Conservation (phyloP, 2,329 filamentous ascomycete species). For the Akanthomyces lecanii region DNA sequence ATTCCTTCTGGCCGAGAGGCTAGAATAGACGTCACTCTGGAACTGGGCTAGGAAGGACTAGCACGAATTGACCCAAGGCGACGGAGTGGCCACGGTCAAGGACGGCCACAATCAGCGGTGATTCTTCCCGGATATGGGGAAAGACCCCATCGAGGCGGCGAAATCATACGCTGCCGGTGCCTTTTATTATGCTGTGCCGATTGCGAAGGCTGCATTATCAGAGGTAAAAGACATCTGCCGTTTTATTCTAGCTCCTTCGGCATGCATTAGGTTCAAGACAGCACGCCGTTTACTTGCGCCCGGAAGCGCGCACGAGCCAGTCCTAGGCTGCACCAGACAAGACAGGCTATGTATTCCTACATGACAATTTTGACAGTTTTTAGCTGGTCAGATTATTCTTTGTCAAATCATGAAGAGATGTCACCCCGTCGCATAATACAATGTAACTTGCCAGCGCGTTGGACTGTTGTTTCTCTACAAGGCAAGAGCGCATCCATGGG, state of each 20-base stretch:
- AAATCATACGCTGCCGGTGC: neutral
- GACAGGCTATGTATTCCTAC: neutral
- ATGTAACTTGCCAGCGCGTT: neutral
- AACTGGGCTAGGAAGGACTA: neutral
- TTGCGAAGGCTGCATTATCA: neutral
- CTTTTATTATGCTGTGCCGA: neutral
- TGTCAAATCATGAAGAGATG: neutral
- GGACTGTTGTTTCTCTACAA: neutral
- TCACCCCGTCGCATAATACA: neutral
- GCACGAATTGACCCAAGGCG: neutral
- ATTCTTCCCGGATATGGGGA: neutral
- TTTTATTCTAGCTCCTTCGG: neutral
- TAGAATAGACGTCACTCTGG: neutral
- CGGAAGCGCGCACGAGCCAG: slow-evolving; percentile 4
- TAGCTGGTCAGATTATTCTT: neutral
- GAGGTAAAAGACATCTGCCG: neutral
- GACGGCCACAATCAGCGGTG: neutral
- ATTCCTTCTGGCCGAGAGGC: neutral
- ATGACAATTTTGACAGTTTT: neutral
- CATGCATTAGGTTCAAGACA: slow-evolving; percentile 2
- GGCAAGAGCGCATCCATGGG: neutral
- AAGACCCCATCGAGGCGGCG: neutral
- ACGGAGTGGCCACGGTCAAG: too few species aligned
- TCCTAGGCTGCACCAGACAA: neutral
- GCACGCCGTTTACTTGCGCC: slow-evolving; percentile 2